phyloP scores from a whole-genome alignment of 2,329 filamentous ascomycete genomes.

The Colletotrichum chlorophyti region DNA sequence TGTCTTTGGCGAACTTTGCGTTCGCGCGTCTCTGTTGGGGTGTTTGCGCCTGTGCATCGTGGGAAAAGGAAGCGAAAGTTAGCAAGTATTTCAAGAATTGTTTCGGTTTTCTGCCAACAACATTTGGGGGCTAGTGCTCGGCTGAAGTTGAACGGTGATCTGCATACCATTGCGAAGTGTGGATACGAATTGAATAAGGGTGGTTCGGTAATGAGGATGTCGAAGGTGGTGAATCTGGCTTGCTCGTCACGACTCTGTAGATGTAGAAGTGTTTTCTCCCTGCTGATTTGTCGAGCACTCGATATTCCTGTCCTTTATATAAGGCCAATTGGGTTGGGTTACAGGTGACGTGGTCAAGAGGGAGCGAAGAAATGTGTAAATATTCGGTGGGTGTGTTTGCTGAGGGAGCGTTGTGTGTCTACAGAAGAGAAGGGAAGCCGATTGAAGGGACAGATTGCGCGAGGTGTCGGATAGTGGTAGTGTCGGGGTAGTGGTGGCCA shows the following conservation, averaged over 20 bases:
- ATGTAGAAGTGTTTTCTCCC: not conserved
- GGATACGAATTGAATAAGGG: not conserved
- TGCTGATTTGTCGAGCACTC: not conserved
- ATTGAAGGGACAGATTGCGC: slow-evolving; percentile 29
- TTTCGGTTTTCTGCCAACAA: too few species aligned
- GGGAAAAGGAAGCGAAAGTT: too few species aligned
- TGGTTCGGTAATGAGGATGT: not conserved
- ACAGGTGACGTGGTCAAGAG: too few species aligned
- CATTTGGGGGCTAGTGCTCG: too few species aligned
- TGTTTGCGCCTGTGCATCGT: slow-evolving; percentile 72
- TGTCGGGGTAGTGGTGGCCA: too few species aligned
- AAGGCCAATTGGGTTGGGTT: too few species aligned
- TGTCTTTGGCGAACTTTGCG: slow-evolving; percentile 76
- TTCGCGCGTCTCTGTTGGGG: slow-evolving; percentile 84
- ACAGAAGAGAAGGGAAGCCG: slow-evolving; percentile 28
- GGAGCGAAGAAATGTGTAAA: not conserved
- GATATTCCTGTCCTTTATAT: too few species aligned
- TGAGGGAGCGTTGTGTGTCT: slow-evolving; percentile 10
- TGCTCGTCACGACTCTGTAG: not conserved
- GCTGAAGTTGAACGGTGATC: not conserved
- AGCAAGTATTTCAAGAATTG: too few species aligned
- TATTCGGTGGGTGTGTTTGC: not conserved
- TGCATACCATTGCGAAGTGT: slow-evolving; percentile 31
- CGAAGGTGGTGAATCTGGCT: not conserved
- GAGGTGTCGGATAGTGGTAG: too few species aligned